These are phyloP conservation scores for Rhamnella rubrinervis DNA, from an alignment of 331 rosid genomes.

Conservation along the genomic window DNA sequence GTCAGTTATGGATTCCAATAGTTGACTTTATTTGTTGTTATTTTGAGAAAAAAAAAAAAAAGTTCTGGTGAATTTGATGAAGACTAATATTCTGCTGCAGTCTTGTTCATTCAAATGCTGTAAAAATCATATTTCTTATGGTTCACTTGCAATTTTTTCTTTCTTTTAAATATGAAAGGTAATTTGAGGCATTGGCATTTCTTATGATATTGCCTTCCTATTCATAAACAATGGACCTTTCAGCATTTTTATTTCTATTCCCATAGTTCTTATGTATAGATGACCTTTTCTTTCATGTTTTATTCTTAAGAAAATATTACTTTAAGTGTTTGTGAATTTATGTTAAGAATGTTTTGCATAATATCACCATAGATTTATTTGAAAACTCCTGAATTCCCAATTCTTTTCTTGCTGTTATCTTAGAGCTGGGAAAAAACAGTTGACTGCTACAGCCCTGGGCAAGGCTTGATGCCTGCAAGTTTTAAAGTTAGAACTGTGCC, in stretches of 20 bases:
- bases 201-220: not conserved
- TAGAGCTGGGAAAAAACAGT: slow-evolving; percentile 99
- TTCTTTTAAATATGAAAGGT: not conserved
- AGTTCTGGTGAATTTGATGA: no score
- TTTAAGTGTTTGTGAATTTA: not conserved
- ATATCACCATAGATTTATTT: slow-evolving; percentile 1
- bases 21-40: not conserved
- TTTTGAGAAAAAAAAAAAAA: not conserved
- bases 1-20: not conserved
- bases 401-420: slow-evolving; percentile 20
- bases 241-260: no score
- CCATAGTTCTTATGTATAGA: no score
- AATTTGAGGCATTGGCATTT: not conserved
- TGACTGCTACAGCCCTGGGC: slow-evolving; percentile 97
- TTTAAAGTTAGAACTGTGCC: slow-evolving; percentile 74
- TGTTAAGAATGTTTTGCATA: not conserved
- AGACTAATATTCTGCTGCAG: no score
- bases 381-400: not conserved
- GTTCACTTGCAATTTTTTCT: no score
- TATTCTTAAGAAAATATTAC: not conserved
- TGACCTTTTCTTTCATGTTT: not conserved
- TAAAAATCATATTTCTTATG: no score
- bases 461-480: slow-evolving; percentile 99
- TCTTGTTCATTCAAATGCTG: no score
- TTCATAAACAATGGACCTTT: not conserved